phyloP scores from a whole-genome alignment of 176 grass and related monocot species.

The Pharus latifolius region DNA sequence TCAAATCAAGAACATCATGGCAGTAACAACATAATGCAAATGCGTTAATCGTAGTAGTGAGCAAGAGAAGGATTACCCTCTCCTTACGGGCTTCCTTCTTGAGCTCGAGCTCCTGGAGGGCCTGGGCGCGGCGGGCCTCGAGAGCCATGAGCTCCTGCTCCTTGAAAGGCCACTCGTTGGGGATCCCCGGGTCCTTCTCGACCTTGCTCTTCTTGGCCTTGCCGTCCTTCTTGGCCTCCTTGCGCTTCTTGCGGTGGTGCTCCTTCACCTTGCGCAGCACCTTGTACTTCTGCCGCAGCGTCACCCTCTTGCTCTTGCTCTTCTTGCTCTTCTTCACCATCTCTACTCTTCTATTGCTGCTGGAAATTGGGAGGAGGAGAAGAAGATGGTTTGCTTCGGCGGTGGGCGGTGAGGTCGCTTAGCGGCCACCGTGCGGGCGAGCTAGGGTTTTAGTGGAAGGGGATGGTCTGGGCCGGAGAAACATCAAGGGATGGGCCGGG shows the following conservation, averaged over 20 bases:
- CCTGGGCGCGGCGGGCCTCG: slow-evolving; percentile 46
- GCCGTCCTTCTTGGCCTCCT: slow-evolving; percentile 89
- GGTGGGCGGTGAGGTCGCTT: not conserved
- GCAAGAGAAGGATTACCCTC: slow-evolving; percentile 33
- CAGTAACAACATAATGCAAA: not conserved
- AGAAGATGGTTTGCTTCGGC: not conserved
- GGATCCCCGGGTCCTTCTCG: slow-evolving; percentile 96
- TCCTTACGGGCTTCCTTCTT: slow-evolving; percentile 91
- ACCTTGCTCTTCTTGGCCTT: slow-evolving; percentile 62
- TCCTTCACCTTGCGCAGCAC: slow-evolving; percentile 85
- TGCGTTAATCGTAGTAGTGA: not conserved
- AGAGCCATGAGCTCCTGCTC: slow-evolving; percentile 85
- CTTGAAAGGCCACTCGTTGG: slow-evolving; percentile 97
- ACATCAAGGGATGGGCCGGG: too few species aligned
- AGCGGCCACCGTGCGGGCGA: not conserved
- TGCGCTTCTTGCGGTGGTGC: slow-evolving; percentile 93
- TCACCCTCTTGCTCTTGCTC: slow-evolving; percentile 92
- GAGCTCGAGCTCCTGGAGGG: slow-evolving; percentile 71
- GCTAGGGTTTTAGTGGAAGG: not conserved
- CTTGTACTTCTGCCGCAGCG: slow-evolving; percentile 82
- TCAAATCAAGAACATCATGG: not conserved
- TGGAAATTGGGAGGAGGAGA: not conserved
- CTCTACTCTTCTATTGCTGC: not conserved
- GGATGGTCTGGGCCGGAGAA: too few species aligned
- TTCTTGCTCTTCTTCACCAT: slow-evolving; percentile 98